Percentiles rank a stretch among this genome's conserved stretches.
phyloP scores from a whole-genome alignment of 176 grass and related monocot species.

The Triticum turgidum region DNA sequence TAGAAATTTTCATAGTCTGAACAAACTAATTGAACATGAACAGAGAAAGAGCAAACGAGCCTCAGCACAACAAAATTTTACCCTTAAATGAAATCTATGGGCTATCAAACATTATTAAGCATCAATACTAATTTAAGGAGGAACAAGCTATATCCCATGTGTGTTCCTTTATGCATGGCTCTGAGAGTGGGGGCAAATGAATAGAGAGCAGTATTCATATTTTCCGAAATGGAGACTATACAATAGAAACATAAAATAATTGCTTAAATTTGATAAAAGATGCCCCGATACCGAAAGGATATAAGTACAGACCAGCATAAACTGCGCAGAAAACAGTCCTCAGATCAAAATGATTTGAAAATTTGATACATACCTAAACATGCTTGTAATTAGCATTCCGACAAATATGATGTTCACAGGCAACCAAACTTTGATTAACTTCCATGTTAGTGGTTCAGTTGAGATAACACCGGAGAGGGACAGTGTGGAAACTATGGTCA shows the following conservation, averaged over 20 bases:
- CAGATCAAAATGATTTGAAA: not conserved
- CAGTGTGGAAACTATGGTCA: slow-evolving; percentile 70
- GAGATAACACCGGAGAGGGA: slow-evolving; percentile 64
- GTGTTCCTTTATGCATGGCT: slow-evolving; percentile 14
- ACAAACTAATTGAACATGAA: not conserved
- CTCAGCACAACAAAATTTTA: not conserved
- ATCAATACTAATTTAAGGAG: slow-evolving; percentile 10
- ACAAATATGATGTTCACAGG: slow-evolving; percentile 98
- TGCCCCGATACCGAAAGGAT: not conserved
- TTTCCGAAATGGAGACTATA: not conserved
- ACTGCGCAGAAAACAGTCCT: not conserved
- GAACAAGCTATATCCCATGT: not conserved
- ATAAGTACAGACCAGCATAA: not conserved
- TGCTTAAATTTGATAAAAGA: not conserved
- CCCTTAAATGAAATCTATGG: not conserved
- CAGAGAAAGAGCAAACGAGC: not conserved
- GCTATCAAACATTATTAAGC: slow-evolving; percentile 3
- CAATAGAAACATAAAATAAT: not conserved
- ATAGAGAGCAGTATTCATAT: not conserved
- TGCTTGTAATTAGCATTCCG: slow-evolving; percentile 97
- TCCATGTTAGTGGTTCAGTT: slow-evolving; percentile 91
- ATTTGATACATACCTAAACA: slow-evolving; percentile 81
- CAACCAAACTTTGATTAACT: slow-evolving; percentile 86
- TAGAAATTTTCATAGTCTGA: not conserved
- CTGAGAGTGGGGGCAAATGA: not conserved